Base-by-base conservation (phyloP, 257 asterid species). In the Nicotiana undulata region DNA sequence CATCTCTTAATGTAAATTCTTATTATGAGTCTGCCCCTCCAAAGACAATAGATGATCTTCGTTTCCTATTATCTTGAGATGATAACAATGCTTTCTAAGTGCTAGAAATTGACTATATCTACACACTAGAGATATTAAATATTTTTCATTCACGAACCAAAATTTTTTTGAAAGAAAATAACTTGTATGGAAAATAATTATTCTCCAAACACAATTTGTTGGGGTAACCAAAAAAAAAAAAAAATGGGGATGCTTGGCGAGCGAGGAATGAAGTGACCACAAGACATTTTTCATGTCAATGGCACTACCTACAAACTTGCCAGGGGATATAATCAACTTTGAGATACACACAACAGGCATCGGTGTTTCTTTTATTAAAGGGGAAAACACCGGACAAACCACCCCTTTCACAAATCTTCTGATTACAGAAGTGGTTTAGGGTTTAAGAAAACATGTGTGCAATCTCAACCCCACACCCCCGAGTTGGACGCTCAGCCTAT, bases 401-500 rank as follows among this genome's bases (percentile, higher is more conserved):
- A 65, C 75, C 75, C 52, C 75, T 16, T 9, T 34, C 8, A 11
- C 17, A 9, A 3, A 31, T 9, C 75, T 32, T 32, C 51, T 65
- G 52, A 17, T 32, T 8, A 65, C 26, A 65, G 28, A 32, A 65
- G 51, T 0, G 51, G 26, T 32, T 65, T 6, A 65, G 51, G 51
- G 51, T 65, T 65, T 9, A n/a, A 0, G 0, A 2, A 1, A 2
- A 65, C 7, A n/a, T 9, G 28, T 1, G 76, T 9, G 55, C 18
- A 37, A 12, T 37, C 12, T 37, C 18, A 67, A 28, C 55, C 40
- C 55, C 31, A 10, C 76, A 37, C n/a, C 11, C 55, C 53, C 1
- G 0, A 0, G 46, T 40, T 40, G 9, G 8, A 1, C 46, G 9
- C 0, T 1, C 0, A 0, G 46, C 3, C 11, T 8, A 8, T 40